Evolutionary conservation across 2,329 filamentous ascomycete species (phyloP), one percentile per base, ranked within the genome.

Genomic region (Pestalotiopsis sp.): DNA sequence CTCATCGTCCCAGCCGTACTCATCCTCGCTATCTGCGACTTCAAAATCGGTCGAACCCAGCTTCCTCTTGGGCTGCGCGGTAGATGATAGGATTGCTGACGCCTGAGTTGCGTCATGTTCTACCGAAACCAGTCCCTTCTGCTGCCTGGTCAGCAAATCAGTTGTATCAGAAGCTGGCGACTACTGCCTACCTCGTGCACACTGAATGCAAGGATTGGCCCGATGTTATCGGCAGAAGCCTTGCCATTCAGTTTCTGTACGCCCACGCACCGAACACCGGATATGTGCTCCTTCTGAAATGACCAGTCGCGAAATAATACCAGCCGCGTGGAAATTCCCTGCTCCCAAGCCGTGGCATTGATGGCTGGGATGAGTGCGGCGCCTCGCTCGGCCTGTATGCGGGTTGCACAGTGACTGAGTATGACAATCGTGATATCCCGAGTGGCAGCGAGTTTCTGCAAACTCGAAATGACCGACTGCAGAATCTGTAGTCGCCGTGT

Each of bases 371-470:
- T 87, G 63, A 98, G 83, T 12, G 91, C 87, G 14, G 94, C 92
- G 72, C 85, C 87, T 72, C 82, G 85, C 71, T 87, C 90, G 3
- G 85, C 84, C 70, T 92, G 90, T 81, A 97, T 91, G 72, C 91
- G 92, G n/a, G 93, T 97, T 57, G 91, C 92, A 69, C 92, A 93
- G 77, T 97, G 94, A 49, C 91, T 94, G 63, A 94, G 85, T 23
- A 96, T 78, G 2, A 97, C 83, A 57, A 97, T 84, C 27, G 93
- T 92, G 65, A 95, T 85, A 74, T 93, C 87, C 71, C 89, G 87
- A 38, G 91, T 87, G 12, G 91, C 90, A 4, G 95, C 93, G 12
- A 97, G 85, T 74, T 91, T 95, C 70, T 91, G 88, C 12, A 98
- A 81, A 3, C 91, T 88, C 68, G 88, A 90, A 69, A 93, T 88